Conservation (phyloP, 2,329 filamentous ascomycete species). For the Aureobasidium sp. region DNA sequence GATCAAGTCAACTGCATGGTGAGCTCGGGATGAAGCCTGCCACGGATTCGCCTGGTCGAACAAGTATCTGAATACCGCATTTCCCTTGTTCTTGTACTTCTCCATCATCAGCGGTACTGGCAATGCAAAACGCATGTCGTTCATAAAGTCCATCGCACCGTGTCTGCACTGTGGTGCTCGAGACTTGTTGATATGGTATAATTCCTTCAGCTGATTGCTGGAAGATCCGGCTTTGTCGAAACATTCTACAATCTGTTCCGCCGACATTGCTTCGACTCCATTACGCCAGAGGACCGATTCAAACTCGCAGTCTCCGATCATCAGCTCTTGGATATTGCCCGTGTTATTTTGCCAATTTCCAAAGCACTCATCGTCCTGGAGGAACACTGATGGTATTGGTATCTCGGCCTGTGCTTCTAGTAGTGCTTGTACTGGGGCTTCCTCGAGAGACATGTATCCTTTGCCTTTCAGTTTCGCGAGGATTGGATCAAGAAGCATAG, state of each 20-base stretch:
- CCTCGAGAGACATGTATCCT: slow-evolving; percentile 26
- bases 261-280: slow-evolving; percentile 34
- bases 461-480: slow-evolving; percentile 12
- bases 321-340: slow-evolving; percentile 31
- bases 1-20: slow-evolving; percentile 43
- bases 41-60: slow-evolving; percentile 43
- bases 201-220: slow-evolving; percentile 29
- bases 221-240: slow-evolving; percentile 31
- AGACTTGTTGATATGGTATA: slow-evolving; percentile 37
- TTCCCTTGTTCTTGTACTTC: slow-evolving; percentile 20
- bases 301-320: slow-evolving; percentile 40
- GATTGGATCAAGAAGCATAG: slow-evolving; percentile 26
- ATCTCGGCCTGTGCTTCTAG: slow-evolving; percentile 31
- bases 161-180: slow-evolving; percentile 35
- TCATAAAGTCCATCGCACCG: slow-evolving; percentile 36
- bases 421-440: slow-evolving; percentile 27
- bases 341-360: slow-evolving; percentile 32
- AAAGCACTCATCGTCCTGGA: slow-evolving; percentile 34
- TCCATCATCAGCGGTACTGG: slow-evolving; percentile 22
- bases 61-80: slow-evolving; percentile 34
- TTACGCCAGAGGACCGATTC: slow-evolving; percentile 40
- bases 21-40: slow-evolving; percentile 40
- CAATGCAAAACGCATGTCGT: slow-evolving; percentile 29
- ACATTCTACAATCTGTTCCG: slow-evolving; percentile 29
- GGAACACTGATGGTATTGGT: slow-evolving; percentile 37